phyloP scores from a whole-genome alignment of 345 rosid species.

The Gossypium sturtianum region DNA sequence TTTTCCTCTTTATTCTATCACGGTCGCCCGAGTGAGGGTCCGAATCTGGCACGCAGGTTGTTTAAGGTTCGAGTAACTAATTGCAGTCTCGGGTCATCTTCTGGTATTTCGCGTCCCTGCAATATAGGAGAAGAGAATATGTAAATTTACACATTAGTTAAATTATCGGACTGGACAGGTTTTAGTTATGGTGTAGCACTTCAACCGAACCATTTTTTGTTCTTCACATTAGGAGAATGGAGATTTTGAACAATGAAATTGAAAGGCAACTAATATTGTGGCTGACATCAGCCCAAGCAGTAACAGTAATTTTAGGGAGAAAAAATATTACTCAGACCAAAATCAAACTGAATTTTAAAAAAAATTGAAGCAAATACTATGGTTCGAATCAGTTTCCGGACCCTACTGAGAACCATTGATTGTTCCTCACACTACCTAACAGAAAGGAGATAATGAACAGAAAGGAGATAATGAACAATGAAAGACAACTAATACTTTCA shows the following conservation, averaged over 20 bases:
- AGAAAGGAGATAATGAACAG: constrained; percentile 5
- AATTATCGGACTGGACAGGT: too few relatives aligned
- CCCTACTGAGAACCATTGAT: not conserved
- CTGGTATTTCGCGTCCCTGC: constrained; percentile 77
- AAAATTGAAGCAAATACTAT: not conserved
- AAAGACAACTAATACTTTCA: constrained; percentile 4
- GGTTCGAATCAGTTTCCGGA: not conserved
- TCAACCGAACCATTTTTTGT: not conserved
- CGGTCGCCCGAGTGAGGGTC: constrained; percentile 12
- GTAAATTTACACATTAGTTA: not conserved
- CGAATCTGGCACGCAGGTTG: constrained; percentile 33
- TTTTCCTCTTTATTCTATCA: not conserved
- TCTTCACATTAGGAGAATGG: too few relatives aligned
- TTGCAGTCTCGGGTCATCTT: constrained; percentile 65
- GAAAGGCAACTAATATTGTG: too few relatives aligned
- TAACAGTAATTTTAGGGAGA: too few relatives aligned
- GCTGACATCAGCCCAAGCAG: too few relatives aligned
- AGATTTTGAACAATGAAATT: too few relatives aligned
- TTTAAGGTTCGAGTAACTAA: constrained; percentile 47
- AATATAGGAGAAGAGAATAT: not conserved
- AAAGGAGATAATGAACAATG: constrained; percentile 1
- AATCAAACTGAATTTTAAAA: not conserved
- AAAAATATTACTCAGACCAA: not conserved
- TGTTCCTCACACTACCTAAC: not conserved
- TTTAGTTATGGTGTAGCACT: not conserved